phyloP scores from a whole-genome alignment of 2,329 filamentous ascomycete genomes.

The Botrytis deweyae region DNA sequence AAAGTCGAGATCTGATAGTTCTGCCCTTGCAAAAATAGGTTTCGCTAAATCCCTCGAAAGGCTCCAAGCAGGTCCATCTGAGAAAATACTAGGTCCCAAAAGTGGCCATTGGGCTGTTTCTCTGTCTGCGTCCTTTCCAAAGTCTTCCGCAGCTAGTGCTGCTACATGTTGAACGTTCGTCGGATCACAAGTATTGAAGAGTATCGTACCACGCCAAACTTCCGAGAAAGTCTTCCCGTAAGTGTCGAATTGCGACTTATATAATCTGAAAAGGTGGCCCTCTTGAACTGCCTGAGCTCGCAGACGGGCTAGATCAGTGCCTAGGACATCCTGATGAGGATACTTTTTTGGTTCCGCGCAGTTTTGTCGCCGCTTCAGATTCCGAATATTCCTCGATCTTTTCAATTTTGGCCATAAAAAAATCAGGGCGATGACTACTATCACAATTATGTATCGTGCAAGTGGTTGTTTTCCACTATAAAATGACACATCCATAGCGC shows the following conservation, averaged over 20 bases:
- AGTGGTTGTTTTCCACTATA: not conserved
- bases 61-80: conserved; percentile 18
- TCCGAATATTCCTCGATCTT: not conserved
- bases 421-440: not conserved
- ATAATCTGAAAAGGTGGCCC: conserved; percentile 4
- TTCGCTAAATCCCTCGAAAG: conserved; percentile 13
- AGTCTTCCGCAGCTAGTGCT: conserved; percentile 1
- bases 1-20: conserved; percentile 12
- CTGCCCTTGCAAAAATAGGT: conserved; percentile 16
- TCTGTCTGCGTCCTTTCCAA: conserved; percentile 46
- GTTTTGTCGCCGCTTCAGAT: conserved; percentile 2
- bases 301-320: not conserved
- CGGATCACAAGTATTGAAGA: conserved; percentile 15
- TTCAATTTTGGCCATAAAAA: conserved; percentile 4
- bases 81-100: conserved; percentile 10
- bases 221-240: conserved; percentile 19
- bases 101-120: conserved; percentile 42
- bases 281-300: conserved; percentile 7
- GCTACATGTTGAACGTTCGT: conserved; percentile 13
- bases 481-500: not conserved
- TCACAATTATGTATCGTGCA: not conserved
- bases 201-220: not conserved
- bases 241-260: conserved; percentile 1
- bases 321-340: conserved; percentile 2
- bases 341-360: not conserved